Conservation (phyloP, 345 rosid species). For the Jatropha curcas region DNA sequence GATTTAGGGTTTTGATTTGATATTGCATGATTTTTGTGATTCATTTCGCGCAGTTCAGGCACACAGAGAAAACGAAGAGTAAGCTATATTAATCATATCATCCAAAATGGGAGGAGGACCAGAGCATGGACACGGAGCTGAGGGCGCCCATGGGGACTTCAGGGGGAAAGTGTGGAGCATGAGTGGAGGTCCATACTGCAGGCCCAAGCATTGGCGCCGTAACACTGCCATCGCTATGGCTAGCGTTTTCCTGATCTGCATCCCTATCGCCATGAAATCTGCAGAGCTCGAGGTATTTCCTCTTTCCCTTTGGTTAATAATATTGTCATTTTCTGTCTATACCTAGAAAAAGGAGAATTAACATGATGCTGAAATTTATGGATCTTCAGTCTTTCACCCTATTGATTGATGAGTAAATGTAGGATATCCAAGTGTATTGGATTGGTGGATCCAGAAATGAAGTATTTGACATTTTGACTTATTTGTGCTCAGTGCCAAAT, state of each 20-base stretch:
- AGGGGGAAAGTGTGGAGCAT: slow-evolving; percentile 94
- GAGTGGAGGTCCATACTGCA: slow-evolving; percentile 91
- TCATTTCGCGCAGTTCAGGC: neutral
- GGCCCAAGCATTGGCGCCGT: slow-evolving; percentile 97
- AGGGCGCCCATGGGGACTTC: slow-evolving; percentile 66
- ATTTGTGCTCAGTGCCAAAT: neutral
- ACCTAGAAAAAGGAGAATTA: neutral
- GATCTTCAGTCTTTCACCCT: neutral
- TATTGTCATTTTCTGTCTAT: neutral
- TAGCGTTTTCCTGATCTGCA: slow-evolving; percentile 78
- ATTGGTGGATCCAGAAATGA: neutral
- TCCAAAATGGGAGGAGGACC: slow-evolving; percentile 40
- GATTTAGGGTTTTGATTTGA: slow-evolving; percentile 8
- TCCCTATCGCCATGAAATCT: slow-evolving; percentile 88
- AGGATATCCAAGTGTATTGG: neutral
- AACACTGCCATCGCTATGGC: slow-evolving; percentile 95
- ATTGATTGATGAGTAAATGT: neutral
- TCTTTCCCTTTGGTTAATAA: neutral
- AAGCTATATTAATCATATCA: neutral
- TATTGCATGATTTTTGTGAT: neutral
- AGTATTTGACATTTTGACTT: neutral
- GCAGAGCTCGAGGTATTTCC: slow-evolving; percentile 85
- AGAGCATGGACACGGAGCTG: slow-evolving; percentile 84
- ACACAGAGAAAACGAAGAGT: neutral
- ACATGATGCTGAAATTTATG: neutral